Evolutionary conservation across 345 rosid genomes (phyloP).

Genomic region (Boechera stricta): DNA sequence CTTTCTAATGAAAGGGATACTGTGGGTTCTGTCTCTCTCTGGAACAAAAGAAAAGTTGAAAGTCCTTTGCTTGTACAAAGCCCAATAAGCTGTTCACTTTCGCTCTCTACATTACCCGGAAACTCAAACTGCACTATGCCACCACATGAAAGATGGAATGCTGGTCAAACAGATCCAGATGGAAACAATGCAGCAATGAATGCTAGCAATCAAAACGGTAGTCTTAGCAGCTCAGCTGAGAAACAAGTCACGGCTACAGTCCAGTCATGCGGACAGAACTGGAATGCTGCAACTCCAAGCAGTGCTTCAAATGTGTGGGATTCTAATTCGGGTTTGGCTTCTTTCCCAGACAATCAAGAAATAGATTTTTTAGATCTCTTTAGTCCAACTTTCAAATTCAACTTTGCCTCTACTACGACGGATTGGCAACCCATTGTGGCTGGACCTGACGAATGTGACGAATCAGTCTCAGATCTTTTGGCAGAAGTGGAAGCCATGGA

Average conservation of each 20-base stretch:
- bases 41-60: slow-evolving; percentile 47
- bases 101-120: slow-evolving; percentile 49
- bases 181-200: slow-evolving; percentile 34
- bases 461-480: slow-evolving; percentile 93
- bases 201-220: slow-evolving; percentile 34
- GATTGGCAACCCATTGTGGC: slow-evolving; percentile 72
- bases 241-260: slow-evolving; percentile 52
- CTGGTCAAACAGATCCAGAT: slow-evolving; percentile 38
- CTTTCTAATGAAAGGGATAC: slow-evolving; percentile 44
- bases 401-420: slow-evolving; percentile 49
- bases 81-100: slow-evolving; percentile 49
- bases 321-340: slow-evolving; percentile 48
- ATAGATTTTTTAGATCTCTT: slow-evolving; percentile 58
- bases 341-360: slow-evolving; percentile 55
- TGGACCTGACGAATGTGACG: slow-evolving; percentile 74
- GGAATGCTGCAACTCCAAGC: slow-evolving; percentile 49
- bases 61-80: slow-evolving; percentile 49
- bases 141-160: slow-evolving; percentile 40
- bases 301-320: slow-evolving; percentile 49
- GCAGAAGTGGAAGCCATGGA: slow-evolving; percentile 99
- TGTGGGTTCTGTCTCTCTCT: slow-evolving; percentile 39
- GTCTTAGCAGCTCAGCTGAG: slow-evolving; percentile 3
- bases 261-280: slow-evolving; percentile 58
- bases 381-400: slow-evolving; percentile 43
- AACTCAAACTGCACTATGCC: slow-evolving; percentile 44